phyloP scores from a whole-genome alignment of 2,329 filamentous ascomycete species.

The Lasiodiplodia gonubiensis region DNA sequence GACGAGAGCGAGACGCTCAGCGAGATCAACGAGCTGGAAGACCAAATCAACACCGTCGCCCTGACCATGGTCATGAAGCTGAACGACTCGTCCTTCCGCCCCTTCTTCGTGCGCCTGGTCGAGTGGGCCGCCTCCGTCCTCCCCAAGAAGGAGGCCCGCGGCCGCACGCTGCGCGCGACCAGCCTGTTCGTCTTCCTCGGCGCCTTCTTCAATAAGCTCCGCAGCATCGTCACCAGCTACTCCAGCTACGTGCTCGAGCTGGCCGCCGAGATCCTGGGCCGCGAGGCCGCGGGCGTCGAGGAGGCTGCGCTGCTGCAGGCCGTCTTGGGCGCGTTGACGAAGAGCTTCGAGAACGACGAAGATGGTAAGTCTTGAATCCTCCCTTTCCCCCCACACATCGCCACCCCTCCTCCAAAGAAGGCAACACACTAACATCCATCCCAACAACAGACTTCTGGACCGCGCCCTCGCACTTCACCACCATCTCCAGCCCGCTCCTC shows the following conservation, averaged over 20 bases:
- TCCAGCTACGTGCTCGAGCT: slow-evolving; percentile 82
- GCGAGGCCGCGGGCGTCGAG: slow-evolving; percentile 34
- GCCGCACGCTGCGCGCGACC: slow-evolving; percentile 68
- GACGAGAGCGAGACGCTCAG: slow-evolving; percentile 53
- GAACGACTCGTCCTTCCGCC: slow-evolving; percentile 91
- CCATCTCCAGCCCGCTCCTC: slow-evolving; percentile 72
- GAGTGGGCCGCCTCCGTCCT: slow-evolving; percentile 74
- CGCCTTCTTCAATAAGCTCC: slow-evolving; percentile 81
- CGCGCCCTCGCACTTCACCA: slow-evolving; percentile 81
- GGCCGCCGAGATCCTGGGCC: slow-evolving; percentile 65
- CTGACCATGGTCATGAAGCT: slow-evolving; percentile 96
- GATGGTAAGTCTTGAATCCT: slow-evolving; percentile 62
- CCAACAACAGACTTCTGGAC: slow-evolving; percentile 79
- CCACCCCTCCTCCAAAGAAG: background rate
- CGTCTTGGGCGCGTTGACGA: slow-evolving; percentile 73
- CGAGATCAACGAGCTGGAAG: slow-evolving; percentile 66
- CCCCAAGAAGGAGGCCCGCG: slow-evolving; percentile 65
- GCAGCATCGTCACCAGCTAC: slow-evolving; percentile 94
- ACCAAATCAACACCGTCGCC: slow-evolving; percentile 69
- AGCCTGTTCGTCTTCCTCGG: slow-evolving; percentile 82
- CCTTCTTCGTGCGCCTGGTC: slow-evolving; percentile 84
- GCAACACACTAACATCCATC: background rate
- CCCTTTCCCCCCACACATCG: too few species aligned
- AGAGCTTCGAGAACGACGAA: slow-evolving; percentile 85
- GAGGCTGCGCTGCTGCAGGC: slow-evolving; percentile 65